Base-by-base conservation (phyloP, 106 monocot genomes). In the Triglochin maritima region DNA sequence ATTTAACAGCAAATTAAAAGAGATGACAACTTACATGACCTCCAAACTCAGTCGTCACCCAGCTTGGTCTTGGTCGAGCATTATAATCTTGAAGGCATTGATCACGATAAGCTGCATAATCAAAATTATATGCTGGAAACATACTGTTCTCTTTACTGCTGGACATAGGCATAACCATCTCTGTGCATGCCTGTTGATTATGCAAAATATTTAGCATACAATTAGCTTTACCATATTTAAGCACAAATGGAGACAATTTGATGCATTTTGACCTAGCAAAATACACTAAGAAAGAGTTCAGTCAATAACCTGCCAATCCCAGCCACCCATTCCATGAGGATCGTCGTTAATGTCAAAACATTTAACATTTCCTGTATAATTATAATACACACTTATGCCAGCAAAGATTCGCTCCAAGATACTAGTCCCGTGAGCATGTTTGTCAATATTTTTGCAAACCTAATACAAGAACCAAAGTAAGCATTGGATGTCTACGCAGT, bases 311-410 rank as follows among this genome's bases (percentile, higher is more conserved):
- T 89, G 94, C 94, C 94, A 94, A 59, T 82, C 60, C 94, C 94
- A 94, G 45, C 94, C 94, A 79, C 69, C 81, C 94, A 94, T 81
- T 56, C 94, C 94, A 76, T 94, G 94, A 63, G 94, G 89, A 78
- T 94, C 94, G 80, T 94, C 89, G 4, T 85, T 78, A 56, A 94
- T 66, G 64, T 89, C 86, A 73, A 94, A 94, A 65, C 89, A 94
- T 60, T 76, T 69, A 67, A 84, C 82, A 73, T 60, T 79, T 46
- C 89, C 94, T 0, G 94, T 87, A 50, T 89, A 89, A 66, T 94
- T 94, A 73, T 94, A 94, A 68, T 89, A 94, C 42, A 94, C 59
- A 56, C 81, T 94, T 60, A 83, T 82, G 70, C 94, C 94, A 75
- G 89, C 72, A 87, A 87, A 94, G 65, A 94, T 85, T 49, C 84